A percentile compares a stretch with the other conserved stretches of the same genome.
These are phyloP conservation scores for Coemansia sp. DNA, from an alignment of 192 early-diverging fungal genomes.

Conservation along the genomic window DNA sequence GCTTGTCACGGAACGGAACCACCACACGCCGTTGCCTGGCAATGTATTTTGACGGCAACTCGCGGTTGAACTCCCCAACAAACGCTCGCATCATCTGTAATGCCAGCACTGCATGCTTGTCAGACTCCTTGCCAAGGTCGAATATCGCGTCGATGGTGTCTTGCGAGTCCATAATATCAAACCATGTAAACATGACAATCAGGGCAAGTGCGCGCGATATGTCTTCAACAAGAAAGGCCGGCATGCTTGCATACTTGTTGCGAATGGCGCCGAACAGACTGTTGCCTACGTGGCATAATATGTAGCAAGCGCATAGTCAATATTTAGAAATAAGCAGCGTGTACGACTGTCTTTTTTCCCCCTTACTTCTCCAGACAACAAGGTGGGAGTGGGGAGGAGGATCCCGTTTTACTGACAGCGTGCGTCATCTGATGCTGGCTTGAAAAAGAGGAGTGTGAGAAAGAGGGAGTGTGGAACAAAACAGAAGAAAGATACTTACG, in stretches of 20 bases:
- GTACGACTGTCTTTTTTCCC: no score
- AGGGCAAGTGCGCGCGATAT: conserved; percentile 48
- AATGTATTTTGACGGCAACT: conserved; percentile 60
- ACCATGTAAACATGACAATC: conserved; percentile 56
- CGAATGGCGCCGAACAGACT: conserved; percentile 34
- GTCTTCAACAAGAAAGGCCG: conserved; percentile 48
- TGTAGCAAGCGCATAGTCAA: no score
- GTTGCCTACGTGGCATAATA: conserved; percentile 21
- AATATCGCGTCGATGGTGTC: conserved; percentile 38
- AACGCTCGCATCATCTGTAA: conserved; percentile 66
- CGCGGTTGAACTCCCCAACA: conserved; percentile 74
- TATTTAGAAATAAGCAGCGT: no score
- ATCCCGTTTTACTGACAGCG: neutral
- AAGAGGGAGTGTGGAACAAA: neutral
- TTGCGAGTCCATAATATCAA: conserved; percentile 41
- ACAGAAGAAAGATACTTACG: conserved; percentile 31
- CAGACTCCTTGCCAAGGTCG: conserved; percentile 27
- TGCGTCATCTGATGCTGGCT: conserved; percentile 3
- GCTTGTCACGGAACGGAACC: conserved; percentile 60
- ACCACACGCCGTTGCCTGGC: conserved; percentile 67
- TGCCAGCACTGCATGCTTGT: conserved; percentile 60
- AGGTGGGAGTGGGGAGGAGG: no score
- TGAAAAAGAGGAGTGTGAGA: neutral
- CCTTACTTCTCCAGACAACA: no score
- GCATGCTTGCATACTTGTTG: conserved; percentile 33